Percentiles rank a stretch among this genome's conserved stretches.
These are phyloP conservation scores for Aspergillus latus DNA, from an alignment of 2,329 filamentous ascomycete species.

Conservation along the genomic window DNA sequence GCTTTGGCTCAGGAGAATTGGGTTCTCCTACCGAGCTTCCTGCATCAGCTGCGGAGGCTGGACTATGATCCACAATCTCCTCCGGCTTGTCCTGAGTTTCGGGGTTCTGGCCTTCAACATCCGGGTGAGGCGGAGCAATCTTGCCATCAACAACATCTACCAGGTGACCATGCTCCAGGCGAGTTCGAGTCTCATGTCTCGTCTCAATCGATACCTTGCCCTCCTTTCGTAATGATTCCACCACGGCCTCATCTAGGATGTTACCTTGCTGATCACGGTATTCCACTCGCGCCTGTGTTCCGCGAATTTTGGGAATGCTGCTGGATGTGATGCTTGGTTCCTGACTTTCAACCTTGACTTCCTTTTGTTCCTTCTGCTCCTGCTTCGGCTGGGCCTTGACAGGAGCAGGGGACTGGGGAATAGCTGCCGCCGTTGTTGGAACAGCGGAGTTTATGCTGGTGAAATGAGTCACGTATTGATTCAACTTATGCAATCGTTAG, in stretches of 20 bases:
- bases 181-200: constrained; percentile 90
- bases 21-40: constrained; percentile 39
- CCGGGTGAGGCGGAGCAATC: constrained; percentile 55
- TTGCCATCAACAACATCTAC: constrained; percentile 49
- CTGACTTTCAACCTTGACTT: constrained; percentile 22
- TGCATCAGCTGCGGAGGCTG: constrained; percentile 42
- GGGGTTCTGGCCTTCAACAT: constrained; percentile 59
- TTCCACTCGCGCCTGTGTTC: constrained; percentile 78
- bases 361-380: constrained; percentile 19
- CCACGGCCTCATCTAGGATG: constrained; percentile 77
- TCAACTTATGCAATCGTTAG: constrained; percentile 38
- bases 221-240: constrained; percentile 67
- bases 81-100: constrained; percentile 51
- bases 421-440: constrained; percentile 24
- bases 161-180: constrained; percentile 75
- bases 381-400: constrained; percentile 14
- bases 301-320: constrained; percentile 37
- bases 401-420: constrained; percentile 12
- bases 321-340: constrained; percentile 37
- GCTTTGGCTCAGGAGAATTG: constrained; percentile 42
- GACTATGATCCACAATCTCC: constrained; percentile 37
- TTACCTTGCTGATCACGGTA: constrained; percentile 96
- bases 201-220: constrained; percentile 97
- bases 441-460: constrained; percentile 23
- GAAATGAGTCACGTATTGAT: constrained; percentile 40